Base-by-base conservation (phyloP, 75 land plant species). In the Ceratopteris richardii region DNA sequence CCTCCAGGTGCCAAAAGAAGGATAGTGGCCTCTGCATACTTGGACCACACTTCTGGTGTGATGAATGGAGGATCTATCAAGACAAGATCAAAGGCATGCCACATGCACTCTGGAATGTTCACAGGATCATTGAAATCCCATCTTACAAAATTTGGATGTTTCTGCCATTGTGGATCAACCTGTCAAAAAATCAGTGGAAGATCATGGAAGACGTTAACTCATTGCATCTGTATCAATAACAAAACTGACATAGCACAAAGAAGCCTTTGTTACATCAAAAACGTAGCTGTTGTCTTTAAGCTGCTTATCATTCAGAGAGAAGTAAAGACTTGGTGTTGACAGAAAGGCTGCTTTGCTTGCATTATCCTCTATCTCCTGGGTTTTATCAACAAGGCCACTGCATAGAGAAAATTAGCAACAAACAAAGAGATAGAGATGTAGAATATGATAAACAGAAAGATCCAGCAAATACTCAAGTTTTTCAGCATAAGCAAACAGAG, bases 11-110 rank as follows among this genome's bases (percentile, higher is more conserved):
- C 19, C 29, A 73, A 70, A 25, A 73, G 51, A 16, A 66, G 54
- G 3, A 14, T 62, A 21, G 76, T 64, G 25, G 76, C 65, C 70
- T 73, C 65, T 13, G 76, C 64, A 58, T 73, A 73, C 33, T 73
- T 73, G 58, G 58, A 54, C 76, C 76, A 73, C n/a, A 73, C 76
- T 57, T 66, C 70, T 13, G 39, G 18, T 18, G 76, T 73, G 48
- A 73, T 57, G 58, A 73, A 73, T 0, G 76, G 76, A 9, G 76
- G 76, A 56, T 73, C 76, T 30, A 73, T 73, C 0, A 73, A 71
- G 50, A 73, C 76, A 36, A 70, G 68, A 54, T 73, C 76, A 48
- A 73, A 73, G 14, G 37, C 36, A 40, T 73, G 76, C 51, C 66
- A 63, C 64, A 73, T 19, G 12, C 13, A 5, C 13, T 60, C 47